Base-by-base conservation (phyloP, 371 early-diverging fungal species). In the Circinella minor region DNA sequence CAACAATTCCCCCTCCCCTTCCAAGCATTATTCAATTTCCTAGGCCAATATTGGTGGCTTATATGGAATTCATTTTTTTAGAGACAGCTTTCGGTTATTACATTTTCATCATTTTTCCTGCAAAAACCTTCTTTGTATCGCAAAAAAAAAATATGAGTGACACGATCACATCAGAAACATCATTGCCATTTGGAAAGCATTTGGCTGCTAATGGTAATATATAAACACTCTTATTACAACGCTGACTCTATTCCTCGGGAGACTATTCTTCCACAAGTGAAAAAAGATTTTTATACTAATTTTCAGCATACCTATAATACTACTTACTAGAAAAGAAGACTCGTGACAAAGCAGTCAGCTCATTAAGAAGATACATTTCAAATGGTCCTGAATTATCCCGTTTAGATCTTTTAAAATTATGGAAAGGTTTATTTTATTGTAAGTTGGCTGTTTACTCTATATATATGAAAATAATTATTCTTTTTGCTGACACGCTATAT, bases 381-480 rank as follows among this genome's bases (percentile, higher is more conserved):
- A 81, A 77, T 38, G 81, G 86, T 55, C 77, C 79, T 9, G 84
- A 82, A n/a, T 68, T 95, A 38, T 72, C 83, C 20, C 82, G 92
- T 34, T 65, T 86, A 37, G 95, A 95, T 38, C 83, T 95, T 62
- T 71, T 92, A 63, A 95, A 95, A 78, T 86, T 96, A 27, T 97
- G 98, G 96, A 95, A 95, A 81, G 98, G 94, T 17, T 88, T 97
- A 38, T 97, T 94, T 72, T 97, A 94, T 77, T 93, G 96, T 94
- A 89, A 73, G 91, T 71, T n/a, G 36, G 51, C 20, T 14, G 37
- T 4, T 43, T 9, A 9, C 43, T 43, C 43, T 43, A 43, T 43
- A 11, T 43, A 11, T 43, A 43, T 11, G 11, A 43, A 43, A 43
- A 43, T 9, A 43, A 43, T 43, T 9, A 9, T 43, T 1, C 3